Evolutionary conservation across 2,329 filamentous ascomycete genomes (phyloP).

Genomic region (Botrytis sinoallii): DNA sequence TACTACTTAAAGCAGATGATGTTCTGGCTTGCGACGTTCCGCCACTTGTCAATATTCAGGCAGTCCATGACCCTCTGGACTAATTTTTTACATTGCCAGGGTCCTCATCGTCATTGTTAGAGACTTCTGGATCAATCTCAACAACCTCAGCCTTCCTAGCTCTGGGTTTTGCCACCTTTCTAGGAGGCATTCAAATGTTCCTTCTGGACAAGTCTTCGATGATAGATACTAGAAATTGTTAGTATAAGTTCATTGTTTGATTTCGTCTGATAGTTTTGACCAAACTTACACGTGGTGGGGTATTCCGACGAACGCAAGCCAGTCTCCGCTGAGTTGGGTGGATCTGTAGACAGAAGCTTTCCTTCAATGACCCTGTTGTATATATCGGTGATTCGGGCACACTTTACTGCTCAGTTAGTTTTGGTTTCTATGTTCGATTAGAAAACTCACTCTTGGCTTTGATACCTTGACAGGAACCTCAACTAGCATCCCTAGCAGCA

Average conservation of each 20-base stretch:
- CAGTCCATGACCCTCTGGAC: accelerated
- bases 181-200: background rate
- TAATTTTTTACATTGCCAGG: background rate
- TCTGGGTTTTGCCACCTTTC: background rate
- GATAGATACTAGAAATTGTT: background rate
- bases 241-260: background rate
- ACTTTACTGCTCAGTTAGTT: background rate
- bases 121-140: background rate
- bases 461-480: background rate
- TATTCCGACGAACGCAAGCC: background rate
- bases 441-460: background rate
- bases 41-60: too few species aligned
- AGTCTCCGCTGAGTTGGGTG: background rate
- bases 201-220: background rate
- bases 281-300: background rate
- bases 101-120: background rate
- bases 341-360: background rate
- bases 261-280: background rate
- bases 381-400: background rate
- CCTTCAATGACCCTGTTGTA: background rate
- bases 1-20: background rate
- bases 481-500: background rate
- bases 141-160: background rate
- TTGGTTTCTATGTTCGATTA: background rate
- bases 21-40: too few species aligned